Conservation (phyloP, 2,329 filamentous ascomycete species). For the Trichophaea hybrida region DNA sequence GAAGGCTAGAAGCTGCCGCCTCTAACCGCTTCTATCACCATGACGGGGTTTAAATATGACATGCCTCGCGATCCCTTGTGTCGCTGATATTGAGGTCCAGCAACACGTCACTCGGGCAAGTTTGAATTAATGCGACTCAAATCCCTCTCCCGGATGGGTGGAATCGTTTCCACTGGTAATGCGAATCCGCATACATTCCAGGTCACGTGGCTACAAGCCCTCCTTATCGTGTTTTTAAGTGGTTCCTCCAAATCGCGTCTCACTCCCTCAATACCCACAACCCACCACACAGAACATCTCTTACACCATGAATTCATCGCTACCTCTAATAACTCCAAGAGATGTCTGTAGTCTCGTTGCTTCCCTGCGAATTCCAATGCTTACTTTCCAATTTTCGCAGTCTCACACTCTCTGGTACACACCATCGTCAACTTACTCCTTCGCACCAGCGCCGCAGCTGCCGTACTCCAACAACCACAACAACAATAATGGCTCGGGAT, state of each 20-base stretch:
- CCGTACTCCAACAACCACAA: conserved; percentile 26
- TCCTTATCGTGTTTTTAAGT: no score
- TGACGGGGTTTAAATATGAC: no score
- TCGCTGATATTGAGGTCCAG: no score
- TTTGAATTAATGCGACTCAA: no score
- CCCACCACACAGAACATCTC: neutral
- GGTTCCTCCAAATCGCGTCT: no score
- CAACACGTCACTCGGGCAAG: no score
- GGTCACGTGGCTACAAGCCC: no score
- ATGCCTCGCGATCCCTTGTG: no score
- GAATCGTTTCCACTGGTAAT: no score
- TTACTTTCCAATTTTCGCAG: conserved; percentile 32
- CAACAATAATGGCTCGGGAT: conserved; percentile 10
- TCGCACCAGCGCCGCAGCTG: conserved; percentile 23
- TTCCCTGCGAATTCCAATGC: conserved; percentile 8
- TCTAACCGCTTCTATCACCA: neutral
- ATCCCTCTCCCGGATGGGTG: no score
- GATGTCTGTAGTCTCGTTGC: conserved; percentile 41
- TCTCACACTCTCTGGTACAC: conserved; percentile 62
- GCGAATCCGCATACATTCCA: no score
- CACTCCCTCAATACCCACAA: neutral
- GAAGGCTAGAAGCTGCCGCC: neutral
- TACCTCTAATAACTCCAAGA: conserved; percentile 43
- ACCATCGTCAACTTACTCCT: conserved; percentile 41
- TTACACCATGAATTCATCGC: conserved; percentile 20